phyloP scores from a whole-genome alignment of 306 rosid genomes.

The Pyrus pyrifolia region DNA sequence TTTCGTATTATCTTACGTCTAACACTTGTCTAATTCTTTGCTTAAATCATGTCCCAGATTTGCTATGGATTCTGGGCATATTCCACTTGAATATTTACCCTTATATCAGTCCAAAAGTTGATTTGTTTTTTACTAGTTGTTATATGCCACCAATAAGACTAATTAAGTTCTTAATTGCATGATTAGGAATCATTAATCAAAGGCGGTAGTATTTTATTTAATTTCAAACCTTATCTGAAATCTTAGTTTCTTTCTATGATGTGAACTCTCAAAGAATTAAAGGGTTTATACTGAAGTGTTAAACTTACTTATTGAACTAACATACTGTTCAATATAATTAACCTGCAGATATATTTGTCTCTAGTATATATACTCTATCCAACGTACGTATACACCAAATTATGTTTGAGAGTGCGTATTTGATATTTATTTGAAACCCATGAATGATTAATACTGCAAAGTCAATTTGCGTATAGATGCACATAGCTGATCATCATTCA shows the following conservation, averaged over 20 bases:
- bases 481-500: too few species aligned
- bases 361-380: neutral
- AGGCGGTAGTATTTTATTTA: neutral
- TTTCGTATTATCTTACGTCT: neutral
- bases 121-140: neutral
- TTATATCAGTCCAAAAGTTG: neutral
- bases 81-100: neutral
- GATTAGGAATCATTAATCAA: conserved; percentile 5
- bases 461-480: neutral
- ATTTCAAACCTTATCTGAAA: neutral
- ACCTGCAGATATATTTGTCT: neutral
- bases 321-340: neutral
- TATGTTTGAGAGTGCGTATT: neutral
- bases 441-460: neutral
- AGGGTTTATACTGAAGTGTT: neutral
- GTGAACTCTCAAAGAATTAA: neutral
- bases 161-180: neutral
- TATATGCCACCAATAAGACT: neutral
- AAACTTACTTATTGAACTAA: neutral
- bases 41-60: conserved; percentile 5
- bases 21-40: conserved; percentile 1
- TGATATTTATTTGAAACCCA: neutral
- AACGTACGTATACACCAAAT: neutral
- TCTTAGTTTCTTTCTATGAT: neutral
- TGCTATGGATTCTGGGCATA: neutral